Percentiles rank a stretch among this genome's conserved stretches.
These are phyloP conservation scores for Tricholoma sp. DNA, from an alignment of 768 basidiomycete species.

Conservation along the genomic window DNA sequence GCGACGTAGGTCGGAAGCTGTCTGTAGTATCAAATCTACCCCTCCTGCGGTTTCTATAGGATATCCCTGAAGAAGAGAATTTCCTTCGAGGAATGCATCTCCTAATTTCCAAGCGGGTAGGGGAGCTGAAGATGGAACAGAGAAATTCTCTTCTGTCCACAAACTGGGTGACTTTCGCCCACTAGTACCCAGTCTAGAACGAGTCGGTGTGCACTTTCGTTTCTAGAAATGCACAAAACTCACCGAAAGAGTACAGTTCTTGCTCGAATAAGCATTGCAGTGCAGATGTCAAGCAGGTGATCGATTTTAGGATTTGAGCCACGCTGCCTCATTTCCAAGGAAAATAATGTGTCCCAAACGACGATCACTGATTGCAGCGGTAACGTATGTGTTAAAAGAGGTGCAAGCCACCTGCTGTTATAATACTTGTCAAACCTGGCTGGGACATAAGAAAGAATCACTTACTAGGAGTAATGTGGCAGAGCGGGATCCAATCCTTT, in stretches of 20 bases:
- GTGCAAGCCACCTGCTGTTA: slow-evolving; percentile 68
- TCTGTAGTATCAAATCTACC: slow-evolving; percentile 65
- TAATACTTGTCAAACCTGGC: slow-evolving; percentile 1
- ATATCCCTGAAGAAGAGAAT: slow-evolving; percentile 60
- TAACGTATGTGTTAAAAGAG: slow-evolving; percentile 69
- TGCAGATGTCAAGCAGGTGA: slow-evolving; percentile 64
- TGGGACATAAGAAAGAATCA: slow-evolving; percentile 5
- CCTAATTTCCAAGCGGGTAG: slow-evolving; percentile 46
- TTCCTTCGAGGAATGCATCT: slow-evolving; percentile 64
- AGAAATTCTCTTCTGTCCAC: slow-evolving; percentile 45
- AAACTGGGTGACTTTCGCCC: slow-evolving; percentile 39
- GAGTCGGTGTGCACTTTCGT: slow-evolving; percentile 1
- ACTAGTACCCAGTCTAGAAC: slow-evolving; percentile 48
- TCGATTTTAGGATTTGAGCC: slow-evolving; percentile 60
- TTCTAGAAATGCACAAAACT: slow-evolving; percentile 11
- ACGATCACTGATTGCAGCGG: slow-evolving; percentile 54
- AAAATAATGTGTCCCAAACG: slow-evolving; percentile 71
- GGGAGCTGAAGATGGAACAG: slow-evolving; percentile 34
- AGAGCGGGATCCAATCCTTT: slow-evolving; percentile 66
- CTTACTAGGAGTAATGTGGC: slow-evolving; percentile 81
- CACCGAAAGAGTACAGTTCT: slow-evolving; percentile 53
- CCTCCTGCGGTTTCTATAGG: slow-evolving; percentile 64
- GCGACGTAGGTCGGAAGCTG: slow-evolving; percentile 53
- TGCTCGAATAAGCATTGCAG: slow-evolving; percentile 60
- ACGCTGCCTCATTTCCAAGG: slow-evolving; percentile 49